Base-by-base conservation (phyloP, 805 yeast genomes). In the Candida ulmi region DNA sequence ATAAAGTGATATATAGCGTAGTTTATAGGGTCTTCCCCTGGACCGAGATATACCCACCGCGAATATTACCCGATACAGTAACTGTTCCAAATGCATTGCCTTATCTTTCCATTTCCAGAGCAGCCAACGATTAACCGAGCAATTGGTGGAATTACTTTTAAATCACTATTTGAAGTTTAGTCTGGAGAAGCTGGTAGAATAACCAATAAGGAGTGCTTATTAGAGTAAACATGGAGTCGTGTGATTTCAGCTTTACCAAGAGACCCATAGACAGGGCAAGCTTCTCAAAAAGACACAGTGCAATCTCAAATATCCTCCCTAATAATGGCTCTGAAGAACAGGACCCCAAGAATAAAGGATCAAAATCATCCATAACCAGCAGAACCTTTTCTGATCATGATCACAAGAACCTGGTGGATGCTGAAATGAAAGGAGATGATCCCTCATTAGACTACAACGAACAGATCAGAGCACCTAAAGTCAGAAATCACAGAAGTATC, bases 401-500 rank as follows among this genome's bases (percentile, higher is more conserved):
- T 36, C 30, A 33, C 11, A 36, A 33, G 11, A 18, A 30, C 26
- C 17, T 41, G 8, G 36, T 40, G 1, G 45, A 39, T n/a, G 35
- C 47, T 11, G 34, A 39, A 9, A 36, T 51, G 28, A 41, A 46
- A 25, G 37, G 48, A 2, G 60, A 54, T 31, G 46, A 54, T 27
- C 60, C 60, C 0, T 35, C 47, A 5, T 30, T 53, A 27, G 59
- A 55, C 41, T 51, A 55, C 35, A 50, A 55, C 37, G 51, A 53
- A 31, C 59, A 54, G 38, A 55, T 55, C 18, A 41, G 60, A 17
- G 60, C 56, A 1, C 60, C 60, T 2, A 55, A 55, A 41, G 48
- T 55, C 38, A 43, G 37, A 28, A 33, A 32, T 7, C 41, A 40
- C 2, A 38, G 30, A 8, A 35, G 32, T 8, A 16, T 39, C 0